Base-by-base conservation (phyloP, 2,329 filamentous ascomycete species). In the Aspergillus tanneri region DNA sequence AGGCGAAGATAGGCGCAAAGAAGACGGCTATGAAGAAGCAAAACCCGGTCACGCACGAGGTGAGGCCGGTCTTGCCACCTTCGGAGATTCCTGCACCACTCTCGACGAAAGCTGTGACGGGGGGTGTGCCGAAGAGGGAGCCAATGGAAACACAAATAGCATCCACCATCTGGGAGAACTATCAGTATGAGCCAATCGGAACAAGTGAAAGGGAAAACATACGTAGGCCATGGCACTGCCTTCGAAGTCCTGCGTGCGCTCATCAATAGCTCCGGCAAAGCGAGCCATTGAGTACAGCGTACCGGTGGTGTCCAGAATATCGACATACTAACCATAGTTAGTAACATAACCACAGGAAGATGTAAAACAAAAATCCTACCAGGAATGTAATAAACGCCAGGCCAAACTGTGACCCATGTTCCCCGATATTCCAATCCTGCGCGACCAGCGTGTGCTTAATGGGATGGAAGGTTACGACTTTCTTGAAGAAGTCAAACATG, bases 51-150 rank as follows among this genome's bases (percentile, higher is more conserved):
- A 82, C 76, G 68, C 92, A 87, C 38, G 88, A 84, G 0, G 89
- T 93, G n/a, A 95, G 72, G 12, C 90, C 90, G 0, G 90, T 95
- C 63, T 85, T 85, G 36, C 89, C 90, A 43, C 90, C 90, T 69
- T 95, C 90, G 0, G 88, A 88, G 54, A 95, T 95, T 59, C 90
- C 90, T 7, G 90, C 90, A 63, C 89, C 89, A n/a, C 86, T 90
- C 70, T 95, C 90, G 61, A 95, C 84, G 64, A 90, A 95, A 8
- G 89, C 88, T 1, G 89, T 95, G 3, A 95, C 88, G 0, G 90
- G 90, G 0, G 90, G 86, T 8, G 80, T 81, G 41, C 90, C 90
- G 40, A 95, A 77, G 1, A 95, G 74, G 4, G 87, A 83, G 3
- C 89, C 89, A 53, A 95, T 87, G 1, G 87, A 88, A 59, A 95